Base-by-base conservation (phyloP, 2,329 filamentous ascomycete genomes). In the Ophiostoma pallidulum region DNA sequence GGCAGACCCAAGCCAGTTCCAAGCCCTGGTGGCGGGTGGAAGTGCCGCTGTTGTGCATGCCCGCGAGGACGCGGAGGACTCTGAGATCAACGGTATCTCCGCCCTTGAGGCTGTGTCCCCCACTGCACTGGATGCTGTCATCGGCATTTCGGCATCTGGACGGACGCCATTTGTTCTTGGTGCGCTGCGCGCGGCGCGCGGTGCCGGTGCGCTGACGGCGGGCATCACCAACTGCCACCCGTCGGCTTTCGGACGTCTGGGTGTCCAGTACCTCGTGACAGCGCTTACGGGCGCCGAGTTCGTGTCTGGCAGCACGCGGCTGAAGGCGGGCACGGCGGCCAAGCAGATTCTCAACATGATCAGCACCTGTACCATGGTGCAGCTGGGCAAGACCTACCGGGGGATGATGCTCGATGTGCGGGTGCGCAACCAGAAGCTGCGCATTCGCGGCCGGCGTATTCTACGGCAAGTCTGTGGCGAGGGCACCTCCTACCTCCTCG, bases 341-440 rank as follows among this genome's bases (percentile, higher is more conserved):
- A 71, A 71, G 53, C 48, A 69, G 43, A 64, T 67, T 2, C 52
- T 68, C 37, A 68, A 70, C 47, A 70, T 69, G 66, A 51, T 70
- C 2, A 69, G 65, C 47, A 68, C 66, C 1, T 63, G 67, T 3
- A 58, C 62, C n/a, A 68, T 68, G 66, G 64, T 70, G 26, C 60
- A 57, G 24, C 57, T 59, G 10, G 67, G 67, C 8, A 70, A 68
- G 53, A 69, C 66, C 0, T 69, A 64, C 46, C 41, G 45, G 6
- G 45, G 49, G 13, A 24, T 51, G 19, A 51, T 51, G 49, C 41
- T 51, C 8, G 49, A 51, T 10, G 37, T 51, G 29, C 49, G 41
- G 5, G 41, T 48, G n/a, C 41, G 40, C 36, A 51, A 51, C 32
- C 42, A 51, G 32, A 51, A 51, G 41, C 37, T 51, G 36, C 41